Evolutionary conservation across 1,139 yeast genomes (phyloP).

Genomic region (Saccharomyces hybrid): DNA sequence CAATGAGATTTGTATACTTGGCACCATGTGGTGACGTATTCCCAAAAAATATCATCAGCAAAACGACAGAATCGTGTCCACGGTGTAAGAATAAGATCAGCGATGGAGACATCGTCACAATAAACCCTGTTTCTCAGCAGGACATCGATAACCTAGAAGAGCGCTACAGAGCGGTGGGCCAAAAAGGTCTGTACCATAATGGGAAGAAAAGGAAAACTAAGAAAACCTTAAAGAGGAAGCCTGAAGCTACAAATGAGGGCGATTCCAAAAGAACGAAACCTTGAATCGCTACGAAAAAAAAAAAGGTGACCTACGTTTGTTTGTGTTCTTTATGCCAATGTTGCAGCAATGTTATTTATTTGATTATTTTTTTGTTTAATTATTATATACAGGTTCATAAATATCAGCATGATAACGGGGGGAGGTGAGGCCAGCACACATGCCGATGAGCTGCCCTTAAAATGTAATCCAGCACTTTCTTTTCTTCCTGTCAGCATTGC

Average conservation of each 20-base stretch:
- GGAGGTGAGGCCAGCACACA: background rate
- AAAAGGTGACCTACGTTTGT: background rate
- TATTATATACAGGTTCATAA: background rate
- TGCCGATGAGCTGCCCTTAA: background rate
- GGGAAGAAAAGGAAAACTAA: too few relatives aligned
- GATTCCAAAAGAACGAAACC: too few relatives aligned
- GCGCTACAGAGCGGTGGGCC: too few relatives aligned
- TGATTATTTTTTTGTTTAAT: background rate
- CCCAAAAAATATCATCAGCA: constrained; percentile 33
- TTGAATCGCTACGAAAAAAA: background rate
- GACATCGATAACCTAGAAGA: too few relatives aligned
- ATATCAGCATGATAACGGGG: background rate
- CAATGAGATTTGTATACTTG: constrained; percentile 39
- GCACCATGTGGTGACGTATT: constrained; percentile 51
- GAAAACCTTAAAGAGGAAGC: too few relatives aligned
- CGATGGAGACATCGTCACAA: too few relatives aligned
- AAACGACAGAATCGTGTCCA: background rate
- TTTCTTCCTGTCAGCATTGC: background rate
- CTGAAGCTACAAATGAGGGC: too few relatives aligned
- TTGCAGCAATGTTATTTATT: background rate
- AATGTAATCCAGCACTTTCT: background rate
- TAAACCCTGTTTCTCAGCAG: too few relatives aligned
- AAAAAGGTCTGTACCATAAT: too few relatives aligned
- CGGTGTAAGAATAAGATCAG: too few relatives aligned
- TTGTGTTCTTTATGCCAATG: background rate